Percentiles rank a stretch among this genome's conserved stretches.
These are phyloP conservation scores for Bauhinia variegata DNA, from an alignment of 306 rosid species.

Conservation along the genomic window DNA sequence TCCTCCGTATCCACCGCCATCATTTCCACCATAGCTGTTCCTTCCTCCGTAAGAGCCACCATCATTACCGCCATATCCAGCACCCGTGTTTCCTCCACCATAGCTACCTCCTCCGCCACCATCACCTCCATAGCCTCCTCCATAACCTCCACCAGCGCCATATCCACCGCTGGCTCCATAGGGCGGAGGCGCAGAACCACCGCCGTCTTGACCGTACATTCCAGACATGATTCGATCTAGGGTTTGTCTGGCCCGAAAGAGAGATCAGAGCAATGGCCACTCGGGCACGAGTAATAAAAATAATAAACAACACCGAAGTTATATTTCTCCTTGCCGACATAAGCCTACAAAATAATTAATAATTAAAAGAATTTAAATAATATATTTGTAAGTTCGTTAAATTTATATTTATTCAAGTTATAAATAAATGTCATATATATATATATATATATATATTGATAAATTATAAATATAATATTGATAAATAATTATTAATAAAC, in stretches of 20 bases:
- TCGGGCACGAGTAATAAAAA: constrained; percentile 9
- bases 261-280: constrained; percentile 34
- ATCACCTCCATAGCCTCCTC: constrained; percentile 32
- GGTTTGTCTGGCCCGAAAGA: constrained; percentile 39
- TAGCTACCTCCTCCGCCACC: constrained; percentile 48
- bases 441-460: too few relatives aligned
- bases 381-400: too few relatives aligned
- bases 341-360: too few relatives aligned
- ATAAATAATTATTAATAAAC: too few relatives aligned
- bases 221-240: constrained; percentile 83
- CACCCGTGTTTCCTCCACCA: constrained; percentile 48
- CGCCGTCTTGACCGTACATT: constrained; percentile 83
- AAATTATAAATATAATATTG: too few relatives aligned
- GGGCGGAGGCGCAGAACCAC: constrained; percentile 69
- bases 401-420: too few relatives aligned
- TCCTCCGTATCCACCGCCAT: constrained; percentile 62
- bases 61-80: constrained; percentile 48
- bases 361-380: too few relatives aligned
- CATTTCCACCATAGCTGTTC: constrained; percentile 42
- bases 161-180: constrained; percentile 61
- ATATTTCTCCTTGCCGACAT: background rate
- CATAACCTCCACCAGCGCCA: constrained; percentile 37
- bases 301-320: background rate
- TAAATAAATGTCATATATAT: too few relatives aligned
- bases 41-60: constrained; percentile 50